Percentiles rank a stretch among this genome's conserved stretches.
Conservation (phyloP, 2,329 filamentous ascomycete species). For the Coniella vitis region DNA sequence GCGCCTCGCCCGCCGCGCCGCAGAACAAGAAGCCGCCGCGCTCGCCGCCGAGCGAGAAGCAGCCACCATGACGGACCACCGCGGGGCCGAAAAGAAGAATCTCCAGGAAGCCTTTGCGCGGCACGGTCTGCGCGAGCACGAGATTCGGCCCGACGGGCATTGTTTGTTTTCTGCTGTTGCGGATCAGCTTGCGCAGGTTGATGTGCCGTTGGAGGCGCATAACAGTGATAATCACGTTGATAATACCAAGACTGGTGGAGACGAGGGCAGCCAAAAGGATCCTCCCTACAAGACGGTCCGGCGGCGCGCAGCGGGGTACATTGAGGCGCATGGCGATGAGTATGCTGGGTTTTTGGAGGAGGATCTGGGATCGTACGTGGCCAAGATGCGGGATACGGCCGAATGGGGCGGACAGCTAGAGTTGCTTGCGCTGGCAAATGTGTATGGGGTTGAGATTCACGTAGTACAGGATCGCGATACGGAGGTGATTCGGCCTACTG, state of each 20-base stretch:
- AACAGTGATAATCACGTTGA: no score
- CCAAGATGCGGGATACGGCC: constrained; percentile 75
- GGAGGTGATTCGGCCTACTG: constrained; percentile 60
- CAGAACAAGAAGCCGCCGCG: constrained; percentile 68
- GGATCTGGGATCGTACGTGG: constrained; percentile 63
- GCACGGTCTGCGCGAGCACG: constrained; percentile 62
- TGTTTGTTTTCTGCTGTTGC: constrained; percentile 91
- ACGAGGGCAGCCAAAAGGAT: constrained; percentile 16
- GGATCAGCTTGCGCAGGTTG: constrained; percentile 62
- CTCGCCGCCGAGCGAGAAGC: constrained; percentile 70
- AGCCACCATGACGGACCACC: constrained; percentile 63
- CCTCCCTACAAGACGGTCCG: constrained; percentile 61
- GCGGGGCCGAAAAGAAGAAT: constrained; percentile 59
- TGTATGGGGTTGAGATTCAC: constrained; percentile 73
- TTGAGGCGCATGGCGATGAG: constrained; percentile 65
- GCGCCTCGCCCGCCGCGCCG: constrained; percentile 78
- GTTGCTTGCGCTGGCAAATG: constrained; percentile 73
- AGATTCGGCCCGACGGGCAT: constrained; percentile 86
- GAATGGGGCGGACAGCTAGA: constrained; percentile 97
- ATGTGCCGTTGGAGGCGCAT: constrained; percentile 33
- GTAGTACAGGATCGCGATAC: constrained; percentile 80
- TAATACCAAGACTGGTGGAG: no score
- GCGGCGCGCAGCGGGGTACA: constrained; percentile 68
- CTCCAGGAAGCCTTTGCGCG: constrained; percentile 63
- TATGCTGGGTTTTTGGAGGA: constrained; percentile 87